Conservation (phyloP, 805 yeast genomes). For the Kluyveromyces aestuarii region DNA sequence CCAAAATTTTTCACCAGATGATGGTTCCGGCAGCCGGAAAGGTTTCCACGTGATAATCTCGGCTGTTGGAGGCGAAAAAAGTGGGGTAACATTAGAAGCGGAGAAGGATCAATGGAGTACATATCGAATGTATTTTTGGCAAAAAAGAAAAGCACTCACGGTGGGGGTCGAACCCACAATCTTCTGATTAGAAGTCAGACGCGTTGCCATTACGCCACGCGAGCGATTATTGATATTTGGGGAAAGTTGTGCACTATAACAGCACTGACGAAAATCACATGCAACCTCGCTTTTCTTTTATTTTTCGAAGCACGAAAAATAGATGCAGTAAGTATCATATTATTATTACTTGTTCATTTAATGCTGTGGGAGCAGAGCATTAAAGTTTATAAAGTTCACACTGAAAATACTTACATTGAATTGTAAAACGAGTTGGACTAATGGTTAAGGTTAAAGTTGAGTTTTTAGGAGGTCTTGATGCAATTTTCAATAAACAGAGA, state of each 20-base stretch:
- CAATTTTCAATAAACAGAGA: conserved; percentile 54
- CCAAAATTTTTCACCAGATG: not conserved
- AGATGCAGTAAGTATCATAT: too few species aligned
- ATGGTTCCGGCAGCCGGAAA: too few species aligned
- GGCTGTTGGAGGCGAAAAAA: not conserved
- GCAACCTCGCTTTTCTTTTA: too few species aligned
- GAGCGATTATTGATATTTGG: conserved; percentile 25
- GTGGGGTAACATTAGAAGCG: not conserved
- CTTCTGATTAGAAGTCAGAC: conserved; percentile 48
- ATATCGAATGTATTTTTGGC: too few species aligned
- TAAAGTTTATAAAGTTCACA: too few species aligned
- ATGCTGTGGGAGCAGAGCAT: too few species aligned
- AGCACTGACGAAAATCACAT: too few species aligned
- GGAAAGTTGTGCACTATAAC: too few species aligned
- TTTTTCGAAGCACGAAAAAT: too few species aligned
- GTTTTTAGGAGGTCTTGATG: conserved; percentile 75
- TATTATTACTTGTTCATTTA: too few species aligned
- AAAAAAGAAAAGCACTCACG: conserved; percentile 34
- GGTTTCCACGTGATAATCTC: too few species aligned
- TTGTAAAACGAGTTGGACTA: not conserved
- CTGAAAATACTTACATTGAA: not conserved
- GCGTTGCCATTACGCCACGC: conserved; percentile 51
- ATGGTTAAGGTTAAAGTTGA: conserved; percentile 35
- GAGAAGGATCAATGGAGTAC: not conserved
- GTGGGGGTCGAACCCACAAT: conserved; percentile 50